Evolutionary conservation across 768 basidiomycete genomes (phyloP), one percentile per base, ranked within the genome.

Genomic region (Austroboletus festivus): DNA sequence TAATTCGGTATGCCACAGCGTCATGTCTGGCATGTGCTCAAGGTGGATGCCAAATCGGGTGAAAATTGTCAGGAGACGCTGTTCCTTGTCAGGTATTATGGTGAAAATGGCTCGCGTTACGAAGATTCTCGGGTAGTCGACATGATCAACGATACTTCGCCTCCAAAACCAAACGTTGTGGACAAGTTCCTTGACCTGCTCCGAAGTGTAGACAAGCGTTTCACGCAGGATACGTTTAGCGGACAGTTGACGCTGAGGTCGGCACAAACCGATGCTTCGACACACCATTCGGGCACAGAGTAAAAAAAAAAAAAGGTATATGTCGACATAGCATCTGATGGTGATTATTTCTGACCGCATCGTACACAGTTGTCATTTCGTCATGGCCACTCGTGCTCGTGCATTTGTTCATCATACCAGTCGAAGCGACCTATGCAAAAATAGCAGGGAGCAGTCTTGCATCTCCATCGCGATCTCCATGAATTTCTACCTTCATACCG

Each of bases 401-500:
- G n/a, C n/a, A n/a, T n/a, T n/a, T n/a, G n/a, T n/a, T n/a, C n/a
- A n/a, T n/a, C n/a, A n/a, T n/a, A n/a, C n/a, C n/a, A n/a, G 28
- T 5, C 28, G 28, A 6, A 28, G n/a, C 28, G 64, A 62, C 16
- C 51, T 48, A 54, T 22, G 31, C 18, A 22, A 64, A 56, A 26
- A 55, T 47, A 23, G 56, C 58, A 33, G 52, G 56, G 16, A 58
- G 48, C 20, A 62, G 42, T 46, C 63, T 57, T 26, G 58, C 49
- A 41, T 85, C 81, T 7, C 63, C 58, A 24, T 65, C 67, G 23
- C 66, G 66, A 53, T 78, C 71, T 5, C 83, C 82, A 5, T 67
- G 55, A 31, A 91, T 59, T 5, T 81, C 73, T 4, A 89, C 75
- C 52, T 74, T 81, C 20, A 83, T 74, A 13, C 90, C 89, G 3